Evolutionary conservation across 352 stramenopile genomes (phyloP), one percentile per base, ranked within the genome.

Genomic region (Globisporangium cystogenes): DNA sequence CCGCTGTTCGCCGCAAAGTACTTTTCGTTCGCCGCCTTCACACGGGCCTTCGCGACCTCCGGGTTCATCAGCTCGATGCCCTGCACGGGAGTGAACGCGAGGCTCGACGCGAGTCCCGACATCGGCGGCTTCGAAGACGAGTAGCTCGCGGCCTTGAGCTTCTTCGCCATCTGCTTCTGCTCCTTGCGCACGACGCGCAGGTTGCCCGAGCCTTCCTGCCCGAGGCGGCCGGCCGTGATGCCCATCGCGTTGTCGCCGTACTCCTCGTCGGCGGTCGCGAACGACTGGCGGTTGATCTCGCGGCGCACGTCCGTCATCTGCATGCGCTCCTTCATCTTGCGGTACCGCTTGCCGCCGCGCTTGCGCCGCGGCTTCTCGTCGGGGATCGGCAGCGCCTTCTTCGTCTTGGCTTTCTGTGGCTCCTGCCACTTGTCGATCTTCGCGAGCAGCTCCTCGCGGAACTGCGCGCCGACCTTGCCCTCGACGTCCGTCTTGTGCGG

Each of bases 241-340:
- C 96, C 97, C 96, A 99, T 99, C 21, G 93, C 95, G 55, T 98
- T 97, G 67, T 99, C 97, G 14, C 96, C 96, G 62, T 99, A 99
- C 67, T 99, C 96, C 55, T 93, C 83, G 55, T 96, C 90, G 46
- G 89, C 77, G 20, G 91, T 86, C 7, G 80, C 95, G 55, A 99
- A 99, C 18, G 87, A 89, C 59, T 98, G 81, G 14, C 94, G 95
- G 54, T 99, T 99, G 41, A 96, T 83, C 74, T 98, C 87, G 56
- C 98, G 97, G 29, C 96, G 94, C 55, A 99, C 85, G 56, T 99
- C 96, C 4, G 96, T 99, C 77, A 99, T 91, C 72, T 97, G 87
- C 44, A 98, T 83, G 37, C 93, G 82, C 68, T 99, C 96, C 75
- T 99, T 99, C 55, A 98, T 86, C 65, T 97, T 97, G 53, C 97